Evolutionary conservation across 179 eudicot genomes (phyloP), one percentile per base, ranked within the genome.

Genomic region (Spinacia oleracea): DNA sequence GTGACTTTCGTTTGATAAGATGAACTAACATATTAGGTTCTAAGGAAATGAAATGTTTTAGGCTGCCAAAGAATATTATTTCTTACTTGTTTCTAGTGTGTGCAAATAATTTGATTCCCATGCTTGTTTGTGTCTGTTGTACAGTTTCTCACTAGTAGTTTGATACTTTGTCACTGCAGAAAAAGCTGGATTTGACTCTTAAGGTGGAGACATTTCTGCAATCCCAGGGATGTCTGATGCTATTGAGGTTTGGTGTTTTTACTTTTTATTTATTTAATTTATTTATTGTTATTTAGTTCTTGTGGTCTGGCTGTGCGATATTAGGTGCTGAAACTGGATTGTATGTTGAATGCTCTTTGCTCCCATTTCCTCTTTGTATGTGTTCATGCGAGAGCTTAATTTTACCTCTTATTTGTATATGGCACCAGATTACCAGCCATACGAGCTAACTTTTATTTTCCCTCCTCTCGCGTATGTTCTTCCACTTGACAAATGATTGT

Each of bases 141-240:
- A n/a, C n/a, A n/a, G n/a, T n/a, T n/a, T n/a, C n/a, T n/a, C n/a
- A n/a, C n/a, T n/a, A n/a, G n/a, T n/a, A n/a, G n/a, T n/a, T n/a
- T n/a, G n/a, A n/a, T n/a, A n/a, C n/a, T n/a, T n/a, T n/a, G n/a
- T n/a, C n/a, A 40, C 78, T 87, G 88, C 94, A 93, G 98, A 93
- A 85, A 89, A 89, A 91, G 76, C 78, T 93, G 84, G 90, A 93
- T 73, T 86, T 93, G 71, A 88, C 85, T 40, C 97, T 93, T 45
- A 93, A 93, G 86, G 93, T 93, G 93, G 98, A 69, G 96, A 93
- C 43, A 84, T 93, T 78, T 84, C 91, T 69, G 42, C 98, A 29
- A 87, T 93, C 79, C 98, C 98, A 21, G 97, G 97, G 80, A 85
- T 93, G 50, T 87, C 90, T 68, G 96, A 90, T 85, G 93, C 96